Percentiles rank a stretch among this genome's conserved stretches.
phyloP scores from a whole-genome alignment of 2,329 filamentous ascomycete genomes.

The Ascochyta clinopodiicola region DNA sequence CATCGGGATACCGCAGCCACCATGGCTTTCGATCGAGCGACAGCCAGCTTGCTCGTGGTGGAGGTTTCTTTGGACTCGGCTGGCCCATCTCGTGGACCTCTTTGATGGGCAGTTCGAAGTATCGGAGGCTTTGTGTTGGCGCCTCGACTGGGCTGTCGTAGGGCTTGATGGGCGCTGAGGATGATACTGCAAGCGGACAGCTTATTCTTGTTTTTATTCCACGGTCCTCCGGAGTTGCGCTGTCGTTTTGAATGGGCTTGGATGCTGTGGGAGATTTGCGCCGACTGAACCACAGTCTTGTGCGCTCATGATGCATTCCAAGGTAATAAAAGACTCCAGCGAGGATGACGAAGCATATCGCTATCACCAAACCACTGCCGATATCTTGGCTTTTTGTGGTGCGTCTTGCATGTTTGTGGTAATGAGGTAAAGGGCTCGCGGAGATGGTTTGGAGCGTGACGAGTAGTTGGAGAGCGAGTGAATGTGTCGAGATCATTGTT shows the following conservation, averaged over 20 bases:
- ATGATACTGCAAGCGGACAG: conserved; percentile 5
- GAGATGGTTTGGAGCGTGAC: conserved; percentile 2
- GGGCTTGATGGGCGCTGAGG: conserved; percentile 13
- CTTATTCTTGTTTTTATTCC: conserved; percentile 3
- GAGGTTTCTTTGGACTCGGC: conserved; percentile 9
- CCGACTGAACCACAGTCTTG: conserved; percentile 11
- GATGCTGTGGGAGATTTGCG: background rate
- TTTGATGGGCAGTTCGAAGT: conserved; percentile 10
- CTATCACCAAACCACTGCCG: conserved; percentile 17
- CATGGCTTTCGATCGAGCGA: conserved; percentile 10
- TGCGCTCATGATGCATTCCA: conserved; percentile 17
- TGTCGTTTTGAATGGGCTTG: background rate
- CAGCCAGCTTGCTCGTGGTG: conserved; percentile 3
- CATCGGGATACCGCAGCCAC: conserved; percentile 3
- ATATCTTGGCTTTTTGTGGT: conserved; percentile 5
- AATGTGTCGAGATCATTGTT: background rate
- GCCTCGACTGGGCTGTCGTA: conserved; percentile 6
- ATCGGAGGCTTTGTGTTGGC: conserved; percentile 3
- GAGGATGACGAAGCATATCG: conserved; percentile 16
- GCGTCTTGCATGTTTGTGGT: conserved; percentile 3
- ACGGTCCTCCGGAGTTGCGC: background rate
- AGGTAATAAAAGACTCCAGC: conserved; percentile 20
- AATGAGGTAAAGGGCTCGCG: conserved; percentile 1
- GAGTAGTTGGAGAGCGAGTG: background rate
- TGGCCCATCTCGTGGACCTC: conserved; percentile 13